Conservation (phyloP, 768 basidiomycete genomes). For the Leccinum obscurum region DNA sequence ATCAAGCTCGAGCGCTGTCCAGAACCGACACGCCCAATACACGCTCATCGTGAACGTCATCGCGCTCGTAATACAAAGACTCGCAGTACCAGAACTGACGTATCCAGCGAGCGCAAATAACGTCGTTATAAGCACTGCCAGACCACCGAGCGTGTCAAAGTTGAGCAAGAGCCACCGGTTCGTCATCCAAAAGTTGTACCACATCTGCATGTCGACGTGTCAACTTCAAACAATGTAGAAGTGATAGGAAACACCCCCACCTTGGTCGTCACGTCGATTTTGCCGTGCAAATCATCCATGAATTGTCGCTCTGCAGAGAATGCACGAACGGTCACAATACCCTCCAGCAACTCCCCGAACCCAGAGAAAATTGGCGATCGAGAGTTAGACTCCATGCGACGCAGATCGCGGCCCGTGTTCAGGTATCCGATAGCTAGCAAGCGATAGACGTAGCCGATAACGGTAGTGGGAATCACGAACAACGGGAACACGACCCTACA, state of each 20-base stretch:
- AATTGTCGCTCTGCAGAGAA: slow-evolving; percentile 83
- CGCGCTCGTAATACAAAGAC: slow-evolving; percentile 74
- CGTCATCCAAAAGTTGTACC: slow-evolving; percentile 89
- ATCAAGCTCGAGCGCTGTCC: slow-evolving; percentile 66
- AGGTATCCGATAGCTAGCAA: slow-evolving; percentile 69
- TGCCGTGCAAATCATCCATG: slow-evolving; percentile 68
- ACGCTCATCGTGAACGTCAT: slow-evolving; percentile 57
- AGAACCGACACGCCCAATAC: slow-evolving; percentile 52
- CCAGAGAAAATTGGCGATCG: slow-evolving; percentile 83
- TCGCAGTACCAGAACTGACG: slow-evolving; percentile 61
- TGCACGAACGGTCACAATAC: slow-evolving; percentile 90
- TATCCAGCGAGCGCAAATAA: slow-evolving; percentile 70
- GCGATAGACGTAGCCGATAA: slow-evolving; percentile 76
- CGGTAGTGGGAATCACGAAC: slow-evolving; percentile 74
- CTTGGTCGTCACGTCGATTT: slow-evolving; percentile 79
- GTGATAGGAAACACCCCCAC: slow-evolving; percentile 33
- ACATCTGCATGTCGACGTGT: slow-evolving; percentile 48
- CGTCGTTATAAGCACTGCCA: slow-evolving; percentile 73
- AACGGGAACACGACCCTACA: slow-evolving; percentile 70
- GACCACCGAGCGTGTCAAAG: slow-evolving; percentile 76
- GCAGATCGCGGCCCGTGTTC: slow-evolving; percentile 78
- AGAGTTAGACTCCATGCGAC: slow-evolving; percentile 89
- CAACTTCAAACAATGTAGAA: neutral
- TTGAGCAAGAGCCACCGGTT: slow-evolving; percentile 84
- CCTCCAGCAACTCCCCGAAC: slow-evolving; percentile 80